phyloP scores from a whole-genome alignment of 495 filamentous ascomycete species.

The Neurospora sp. region DNA sequence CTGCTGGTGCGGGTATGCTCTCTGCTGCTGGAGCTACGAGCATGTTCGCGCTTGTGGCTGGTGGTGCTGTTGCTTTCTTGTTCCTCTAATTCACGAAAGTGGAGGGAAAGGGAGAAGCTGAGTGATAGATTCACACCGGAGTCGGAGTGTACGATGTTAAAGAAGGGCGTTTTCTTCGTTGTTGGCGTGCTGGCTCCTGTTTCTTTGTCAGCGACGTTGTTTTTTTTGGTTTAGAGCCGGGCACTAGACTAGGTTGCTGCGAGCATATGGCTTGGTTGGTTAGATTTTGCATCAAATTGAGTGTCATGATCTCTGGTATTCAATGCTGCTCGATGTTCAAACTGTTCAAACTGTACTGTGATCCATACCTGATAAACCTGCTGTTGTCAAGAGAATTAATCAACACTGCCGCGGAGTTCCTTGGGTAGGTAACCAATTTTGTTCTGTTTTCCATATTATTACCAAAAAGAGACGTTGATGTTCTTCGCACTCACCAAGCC shows the following conservation, averaged over 20 bases:
- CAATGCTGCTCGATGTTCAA: not conserved
- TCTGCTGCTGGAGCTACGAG: constrained; percentile 23
- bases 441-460: not conserved
- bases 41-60: constrained; percentile 13
- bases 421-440: not conserved
- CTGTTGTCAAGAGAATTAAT: not conserved
- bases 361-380: not conserved
- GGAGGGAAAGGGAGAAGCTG: not conserved
- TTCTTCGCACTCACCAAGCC: not conserved
- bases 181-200: not conserved
- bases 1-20: constrained; percentile 26
- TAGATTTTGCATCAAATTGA: not conserved
- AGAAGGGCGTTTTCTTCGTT: not conserved
- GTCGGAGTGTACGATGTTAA: not conserved
- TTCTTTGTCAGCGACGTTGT: not conserved
- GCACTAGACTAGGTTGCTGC: not conserved
- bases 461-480: not conserved
- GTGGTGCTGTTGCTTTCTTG: constrained; percentile 1
- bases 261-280: not conserved
- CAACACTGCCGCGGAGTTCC: not conserved
- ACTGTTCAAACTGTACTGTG: not conserved
- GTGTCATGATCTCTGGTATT: not conserved
- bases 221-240: not conserved
- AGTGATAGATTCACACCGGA: not conserved
- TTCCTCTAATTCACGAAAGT: not conserved